These are phyloP conservation scores for Auriscalpium vulgare DNA, from an alignment of 768 basidiomycete species.

Conservation along the genomic window DNA sequence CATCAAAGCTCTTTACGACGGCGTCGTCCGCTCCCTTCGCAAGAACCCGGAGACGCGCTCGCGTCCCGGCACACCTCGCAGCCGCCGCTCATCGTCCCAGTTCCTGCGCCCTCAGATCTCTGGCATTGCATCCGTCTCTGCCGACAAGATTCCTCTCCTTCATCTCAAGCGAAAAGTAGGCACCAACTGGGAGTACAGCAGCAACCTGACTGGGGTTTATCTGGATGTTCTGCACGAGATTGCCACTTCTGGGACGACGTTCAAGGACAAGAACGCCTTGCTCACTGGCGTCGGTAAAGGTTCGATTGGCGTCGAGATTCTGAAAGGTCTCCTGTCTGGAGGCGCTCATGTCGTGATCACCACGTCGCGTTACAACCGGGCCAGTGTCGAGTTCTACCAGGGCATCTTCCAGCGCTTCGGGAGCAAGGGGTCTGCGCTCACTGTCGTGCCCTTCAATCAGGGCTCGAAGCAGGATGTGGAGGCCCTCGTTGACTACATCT, in stretches of 20 bases:
- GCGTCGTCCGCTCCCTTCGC: slow-evolving; percentile 88
- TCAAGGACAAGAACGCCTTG: slow-evolving; percentile 98
- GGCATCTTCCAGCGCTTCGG: slow-evolving; percentile 94
- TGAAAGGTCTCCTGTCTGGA: slow-evolving; percentile 93
- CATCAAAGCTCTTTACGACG: slow-evolving; percentile 92
- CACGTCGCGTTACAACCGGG: slow-evolving; percentile 93
- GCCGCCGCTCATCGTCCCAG: slow-evolving; percentile 88
- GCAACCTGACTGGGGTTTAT: slow-evolving; percentile 92
- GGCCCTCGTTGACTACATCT: slow-evolving; percentile 96
- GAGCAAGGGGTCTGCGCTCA: slow-evolving; percentile 91
- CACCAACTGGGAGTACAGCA: slow-evolving; percentile 92
- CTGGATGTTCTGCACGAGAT: slow-evolving; percentile 97
- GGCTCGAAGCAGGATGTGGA: slow-evolving; percentile 98
- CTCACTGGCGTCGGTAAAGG: slow-evolving; percentile 97
- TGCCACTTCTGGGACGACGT: slow-evolving; percentile 95
- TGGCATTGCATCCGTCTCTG: slow-evolving; percentile 60
- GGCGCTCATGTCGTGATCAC: slow-evolving; percentile 97
- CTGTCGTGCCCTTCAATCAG: slow-evolving; percentile 99
- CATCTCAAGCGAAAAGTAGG: slow-evolving; percentile 97
- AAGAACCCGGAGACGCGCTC: slow-evolving; percentile 62
- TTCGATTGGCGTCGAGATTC: slow-evolving; percentile 94
- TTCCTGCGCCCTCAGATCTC: slow-evolving; percentile 92
- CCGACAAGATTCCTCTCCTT: slow-evolving; percentile 88
- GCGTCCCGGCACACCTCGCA: slow-evolving; percentile 43
- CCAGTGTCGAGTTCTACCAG: slow-evolving; percentile 97